Evolutionary conservation across 306 rosid genomes (phyloP), one percentile per base, ranked within the genome.

Genomic region (Rosa chinensis): DNA sequence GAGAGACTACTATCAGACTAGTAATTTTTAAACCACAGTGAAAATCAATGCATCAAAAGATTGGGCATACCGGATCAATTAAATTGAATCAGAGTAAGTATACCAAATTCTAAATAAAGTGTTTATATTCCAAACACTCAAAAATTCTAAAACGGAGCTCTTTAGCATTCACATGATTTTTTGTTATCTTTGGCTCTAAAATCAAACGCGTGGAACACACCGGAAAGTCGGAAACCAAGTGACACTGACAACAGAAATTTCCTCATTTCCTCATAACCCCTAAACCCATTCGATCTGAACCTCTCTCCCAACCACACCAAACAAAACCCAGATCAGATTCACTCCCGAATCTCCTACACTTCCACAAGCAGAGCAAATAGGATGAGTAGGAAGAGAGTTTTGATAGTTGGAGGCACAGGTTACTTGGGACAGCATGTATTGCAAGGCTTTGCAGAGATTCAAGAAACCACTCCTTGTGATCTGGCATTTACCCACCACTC

Each of bases 341-440:
- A 44, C 42, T 9, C 14, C 63, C 13, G 9, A 47, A 63, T 44
- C 20, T 8, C 66, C 73, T 37, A 35, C 56, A n/a, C n/a, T 21
- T 53, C 40, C 21, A 13, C 4, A 14, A 32, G 32, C 11, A 55
- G 17, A 39, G 45, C 16, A 35, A n/a, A 43, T 45, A 63, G 72
- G 67, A 66, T 79, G 84, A 87, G 81, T 86, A 73, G 81, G 81
- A 86, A 87, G 88, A 89, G 87, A 87, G 89, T 91, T 61, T 69
- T 94, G 86, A 76, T 92, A 10, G 92, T 92, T 71, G 99, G 99
- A 86, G 97, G 99, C 73, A 88, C 97, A 14, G 99, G 99, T 21
- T 94, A 91, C 71, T 83, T 94, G 85, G 99, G 99, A 58, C 99
- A 94, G 86, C 99, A 94, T 82, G 82, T 89, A n/a, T 73, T 92